Conservation (phyloP, 2,329 filamentous ascomycete species). For the Microcyclospora tardicrescens region DNA sequence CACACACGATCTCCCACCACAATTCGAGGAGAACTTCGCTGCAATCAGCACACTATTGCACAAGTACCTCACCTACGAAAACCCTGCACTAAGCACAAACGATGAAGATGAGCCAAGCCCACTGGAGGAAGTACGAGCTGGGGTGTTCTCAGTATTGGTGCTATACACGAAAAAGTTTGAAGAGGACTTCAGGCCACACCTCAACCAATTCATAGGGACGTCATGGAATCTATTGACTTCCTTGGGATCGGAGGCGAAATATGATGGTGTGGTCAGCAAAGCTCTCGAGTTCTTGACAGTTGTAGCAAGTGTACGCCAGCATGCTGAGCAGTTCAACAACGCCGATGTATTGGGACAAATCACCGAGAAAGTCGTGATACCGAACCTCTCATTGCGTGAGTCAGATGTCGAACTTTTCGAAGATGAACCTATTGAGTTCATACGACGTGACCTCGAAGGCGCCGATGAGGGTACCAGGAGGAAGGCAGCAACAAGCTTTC, state of each 20-base stretch:
- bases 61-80: constrained; percentile 87
- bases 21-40: constrained; percentile 79
- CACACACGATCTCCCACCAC: constrained; percentile 88
- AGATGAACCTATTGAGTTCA: constrained; percentile 97
- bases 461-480: constrained; percentile 90
- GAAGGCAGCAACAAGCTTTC: constrained; percentile 86
- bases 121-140: constrained; percentile 77
- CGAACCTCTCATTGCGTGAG: constrained; percentile 82
- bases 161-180: constrained; percentile 92
- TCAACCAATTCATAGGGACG: constrained; percentile 73
- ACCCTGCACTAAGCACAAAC: constrained; percentile 66
- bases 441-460: constrained; percentile 84
- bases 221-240: constrained; percentile 86
- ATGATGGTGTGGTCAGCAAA: constrained; percentile 87
- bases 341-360: constrained; percentile 69
- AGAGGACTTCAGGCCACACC: constrained; percentile 74
- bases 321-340: constrained; percentile 76
- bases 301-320: constrained; percentile 62
- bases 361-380: constrained; percentile 88
- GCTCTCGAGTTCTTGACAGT: constrained; percentile 89
- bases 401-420: constrained; percentile 94
- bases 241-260: constrained; percentile 77
- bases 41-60: constrained; percentile 68
- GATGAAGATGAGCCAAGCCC: constrained; percentile 82
- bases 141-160: constrained; percentile 82